These are phyloP conservation scores for Capsella bursapastoris DNA, from an alignment of 345 rosid species.

Conservation along the genomic window DNA sequence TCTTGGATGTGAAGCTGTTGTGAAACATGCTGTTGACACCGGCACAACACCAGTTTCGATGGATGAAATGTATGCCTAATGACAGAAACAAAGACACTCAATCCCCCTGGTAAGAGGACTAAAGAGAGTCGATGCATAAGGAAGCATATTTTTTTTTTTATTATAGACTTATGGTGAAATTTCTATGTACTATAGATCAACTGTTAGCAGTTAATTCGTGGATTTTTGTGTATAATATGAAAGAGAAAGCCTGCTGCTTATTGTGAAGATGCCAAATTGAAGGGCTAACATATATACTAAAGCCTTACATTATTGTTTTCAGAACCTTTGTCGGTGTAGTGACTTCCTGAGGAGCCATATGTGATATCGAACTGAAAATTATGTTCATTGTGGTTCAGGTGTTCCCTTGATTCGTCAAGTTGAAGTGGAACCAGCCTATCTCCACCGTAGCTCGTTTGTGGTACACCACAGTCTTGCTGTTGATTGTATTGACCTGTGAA, in stretches of 20 bases:
- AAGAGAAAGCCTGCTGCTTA: constrained; percentile 16
- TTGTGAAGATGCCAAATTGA: constrained; percentile 8
- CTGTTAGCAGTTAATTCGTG: background rate
- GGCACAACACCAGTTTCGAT: constrained; percentile 70
- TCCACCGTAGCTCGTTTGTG: constrained; percentile 55
- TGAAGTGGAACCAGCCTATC: constrained; percentile 80
- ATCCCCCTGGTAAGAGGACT: constrained; percentile 36
- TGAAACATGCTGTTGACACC: constrained; percentile 56
- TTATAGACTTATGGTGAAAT: background rate
- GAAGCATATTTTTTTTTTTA: background rate
- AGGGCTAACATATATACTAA: constrained; percentile 24
- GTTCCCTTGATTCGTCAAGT: constrained; percentile 49
- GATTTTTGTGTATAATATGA: background rate
- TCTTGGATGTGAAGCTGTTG: constrained; percentile 55
- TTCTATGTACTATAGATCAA: background rate
- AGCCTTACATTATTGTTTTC: constrained; percentile 58
- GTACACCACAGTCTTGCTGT: constrained; percentile 44
- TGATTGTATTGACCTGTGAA: constrained; percentile 50
- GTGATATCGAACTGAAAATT: constrained; percentile 53
- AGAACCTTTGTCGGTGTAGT: constrained; percentile 55
- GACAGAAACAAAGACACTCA: constrained; percentile 40
- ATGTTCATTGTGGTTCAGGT: constrained; percentile 49
- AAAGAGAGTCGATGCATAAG: constrained; percentile 37
- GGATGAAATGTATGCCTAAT: constrained; percentile 69
- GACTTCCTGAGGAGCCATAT: constrained; percentile 53